Conservation (phyloP, 2,329 filamentous ascomycete genomes). For the Ceratocystis cubensis region DNA sequence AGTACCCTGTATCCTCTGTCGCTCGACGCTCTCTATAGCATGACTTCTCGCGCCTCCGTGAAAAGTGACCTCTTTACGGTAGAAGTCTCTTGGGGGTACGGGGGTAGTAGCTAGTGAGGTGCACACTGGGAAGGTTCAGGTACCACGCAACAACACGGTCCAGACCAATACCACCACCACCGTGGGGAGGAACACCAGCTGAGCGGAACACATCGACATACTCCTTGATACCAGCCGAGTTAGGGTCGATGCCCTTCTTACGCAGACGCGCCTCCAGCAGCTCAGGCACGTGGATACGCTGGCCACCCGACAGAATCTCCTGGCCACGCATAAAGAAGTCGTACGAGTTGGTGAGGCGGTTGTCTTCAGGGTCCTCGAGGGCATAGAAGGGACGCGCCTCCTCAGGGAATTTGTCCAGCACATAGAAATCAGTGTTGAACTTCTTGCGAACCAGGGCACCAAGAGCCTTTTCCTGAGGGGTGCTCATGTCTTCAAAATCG, state of each 20-base stretch:
- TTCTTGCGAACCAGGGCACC: constrained; percentile 77
- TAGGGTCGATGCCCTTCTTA: constrained; percentile 67
- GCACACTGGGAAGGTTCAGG: constrained; percentile 46
- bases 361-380: constrained; percentile 58
- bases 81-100: constrained; percentile 47
- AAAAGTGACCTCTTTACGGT: constrained; percentile 30
- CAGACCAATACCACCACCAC: constrained; percentile 77
- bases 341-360: constrained; percentile 52
- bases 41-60: background rate
- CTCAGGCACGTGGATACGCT: constrained; percentile 72
- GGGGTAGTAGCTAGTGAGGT: constrained; percentile 46
- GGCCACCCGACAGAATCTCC: constrained; percentile 82
- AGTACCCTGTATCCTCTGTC: background rate
- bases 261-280: constrained; percentile 68
- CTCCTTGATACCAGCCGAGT: constrained; percentile 64
- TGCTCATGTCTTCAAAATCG: constrained; percentile 69
- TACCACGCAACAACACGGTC: constrained; percentile 70
- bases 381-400: constrained; percentile 84
- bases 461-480: constrained; percentile 76
- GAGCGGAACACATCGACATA: constrained; percentile 72
- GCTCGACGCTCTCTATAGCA: background rate
- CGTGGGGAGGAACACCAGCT: constrained; percentile 80
- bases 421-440: constrained; percentile 91
- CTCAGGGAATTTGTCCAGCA: constrained; percentile 92
- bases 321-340: constrained; percentile 90